phyloP scores from a whole-genome alignment of 2,329 filamentous ascomycete genomes.

The Aspergillus brunneoviolaceus region DNA sequence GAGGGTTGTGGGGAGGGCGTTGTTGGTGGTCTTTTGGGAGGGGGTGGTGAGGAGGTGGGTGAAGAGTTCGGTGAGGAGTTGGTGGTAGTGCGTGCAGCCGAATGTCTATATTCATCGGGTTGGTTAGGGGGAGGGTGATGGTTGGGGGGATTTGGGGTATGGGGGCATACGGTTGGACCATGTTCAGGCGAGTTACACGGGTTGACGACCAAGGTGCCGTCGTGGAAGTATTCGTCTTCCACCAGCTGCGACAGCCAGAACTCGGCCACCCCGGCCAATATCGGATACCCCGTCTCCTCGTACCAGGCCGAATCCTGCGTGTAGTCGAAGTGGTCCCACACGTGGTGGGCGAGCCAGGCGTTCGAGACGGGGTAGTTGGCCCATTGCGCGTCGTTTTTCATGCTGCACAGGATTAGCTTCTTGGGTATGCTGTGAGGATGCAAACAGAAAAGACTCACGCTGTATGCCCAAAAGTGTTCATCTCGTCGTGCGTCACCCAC shows the following conservation, averaged over 20 bases:
- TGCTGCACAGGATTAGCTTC: conserved; percentile 19
- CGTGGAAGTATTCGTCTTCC: conserved; percentile 50
- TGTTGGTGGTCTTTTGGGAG: conserved; percentile 28
- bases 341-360: conserved; percentile 62
- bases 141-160: neutral
- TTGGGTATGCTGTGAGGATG: too few relatives aligned
- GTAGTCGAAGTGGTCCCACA: conserved; percentile 59
- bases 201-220: conserved; percentile 56
- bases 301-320: conserved; percentile 50
- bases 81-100: conserved; percentile 28
- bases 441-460: conserved; percentile 24
- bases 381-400: conserved; percentile 47
- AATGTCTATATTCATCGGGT: conserved; percentile 15
- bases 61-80: conserved; percentile 41
- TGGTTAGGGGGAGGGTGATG: neutral
- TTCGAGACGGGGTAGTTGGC: conserved; percentile 42
- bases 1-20: conserved; percentile 10
- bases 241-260: conserved; percentile 59
- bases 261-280: conserved; percentile 54
- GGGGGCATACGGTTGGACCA: conserved; percentile 40
- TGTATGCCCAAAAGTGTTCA: conserved; percentile 60
- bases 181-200: conserved; percentile 61
- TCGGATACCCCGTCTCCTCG: conserved; percentile 49
- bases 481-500: conserved; percentile 58
- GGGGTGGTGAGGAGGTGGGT: conserved; percentile 38